Evolutionary conservation across 495 filamentous ascomycete species (phyloP).

Genomic region (Amorphotheca resinae): DNA sequence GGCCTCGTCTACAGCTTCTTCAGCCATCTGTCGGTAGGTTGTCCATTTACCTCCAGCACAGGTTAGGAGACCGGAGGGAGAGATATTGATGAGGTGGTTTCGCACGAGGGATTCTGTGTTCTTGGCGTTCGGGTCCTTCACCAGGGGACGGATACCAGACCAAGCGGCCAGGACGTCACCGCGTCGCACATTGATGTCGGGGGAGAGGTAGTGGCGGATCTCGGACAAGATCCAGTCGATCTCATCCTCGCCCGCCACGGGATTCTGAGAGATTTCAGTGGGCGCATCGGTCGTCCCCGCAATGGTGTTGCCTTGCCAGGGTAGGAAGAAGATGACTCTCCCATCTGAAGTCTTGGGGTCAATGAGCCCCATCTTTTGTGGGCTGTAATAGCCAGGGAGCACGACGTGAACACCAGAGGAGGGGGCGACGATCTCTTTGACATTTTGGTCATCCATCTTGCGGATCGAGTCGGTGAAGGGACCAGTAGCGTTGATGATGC

Average conservation of each 20-base stretch:
- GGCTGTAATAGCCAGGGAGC: conserved; percentile 89
- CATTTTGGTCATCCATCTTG: conserved; percentile 66
- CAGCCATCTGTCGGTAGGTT: conserved; percentile 97
- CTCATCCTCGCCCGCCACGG: conserved; percentile 74
- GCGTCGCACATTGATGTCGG: conserved; percentile 86
- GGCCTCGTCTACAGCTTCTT: conserved; percentile 90
- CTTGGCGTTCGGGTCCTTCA: conserved; percentile 85
- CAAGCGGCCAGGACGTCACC: conserved; percentile 93
- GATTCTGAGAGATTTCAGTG: conserved; percentile 67
- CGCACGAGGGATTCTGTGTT: conserved; percentile 93
- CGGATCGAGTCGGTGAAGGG: conserved; percentile 90
- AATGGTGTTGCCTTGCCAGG: conserved; percentile 98
- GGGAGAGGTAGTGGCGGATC: conserved; percentile 76
- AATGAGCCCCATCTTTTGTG: conserved; percentile 91
- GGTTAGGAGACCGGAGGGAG: conserved; percentile 75
- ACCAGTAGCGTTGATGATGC: conserved; percentile 93
- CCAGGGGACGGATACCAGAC: conserved; percentile 87
- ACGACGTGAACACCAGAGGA: conserved; percentile 92
- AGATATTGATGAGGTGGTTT: conserved; percentile 86
- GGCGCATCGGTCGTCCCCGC: conserved; percentile 92
- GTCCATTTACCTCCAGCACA: conserved; percentile 99
- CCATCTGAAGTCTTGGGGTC: conserved; percentile 92
- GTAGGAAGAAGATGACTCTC: conserved; percentile 96
- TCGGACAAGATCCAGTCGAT: conserved; percentile 96
- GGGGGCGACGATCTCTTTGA: conserved; percentile 83